Evolutionary conservation across 179 eudicot genomes (phyloP), one percentile per base, ranked within the genome.

Genomic region (Drosera spatulata): DNA sequence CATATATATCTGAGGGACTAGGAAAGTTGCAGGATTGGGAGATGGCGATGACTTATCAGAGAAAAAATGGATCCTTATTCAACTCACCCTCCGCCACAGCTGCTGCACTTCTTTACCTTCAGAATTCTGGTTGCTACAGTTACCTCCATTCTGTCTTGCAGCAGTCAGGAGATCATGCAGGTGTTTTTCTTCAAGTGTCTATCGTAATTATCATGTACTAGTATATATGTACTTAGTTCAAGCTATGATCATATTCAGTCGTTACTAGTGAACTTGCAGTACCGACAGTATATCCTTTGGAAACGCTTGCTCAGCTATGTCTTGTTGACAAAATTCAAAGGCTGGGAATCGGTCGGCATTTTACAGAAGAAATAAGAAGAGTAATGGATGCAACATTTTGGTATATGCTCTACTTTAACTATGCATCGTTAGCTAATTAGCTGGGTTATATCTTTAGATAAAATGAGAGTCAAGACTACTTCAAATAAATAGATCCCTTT

Each of bases 31-130:
- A 80, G 64, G 81, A 84, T 58, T 89, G 99, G 96, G 76, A 67
- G 43, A 77, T 73, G 77, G 79, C 77, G 55, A 86, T 86, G 95
- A 73, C 70, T 62, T 81, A 76, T 75, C 95, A 82, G 73, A 81
- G 81, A 66, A 86, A 77, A 71, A 93, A 93, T 68, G 99, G 99
- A 55, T 93, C 99, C 0, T 49, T 93, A 54, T 81, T 84, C 62
- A 86, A 84, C 72, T n/a, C n/a, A n/a, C n/a, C n/a, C n/a, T n/a
- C 97, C 7, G 66, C 95, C 11, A 93, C 99, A 53, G 90, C 95
- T 53, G 86, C 90, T 73, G 86, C 84, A 59, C 74, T 75, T 65
- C 73, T 74, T 62, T 77, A 69, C 62, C 71, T 73, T 53, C 75
- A 62, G 1, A 73, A 89, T 77, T 38, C 79, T 60, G 74, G 58